Evolutionary conservation across 805 yeast species (phyloP).

Genomic region (Wickerhamomyces kurtzmanii): DNA sequence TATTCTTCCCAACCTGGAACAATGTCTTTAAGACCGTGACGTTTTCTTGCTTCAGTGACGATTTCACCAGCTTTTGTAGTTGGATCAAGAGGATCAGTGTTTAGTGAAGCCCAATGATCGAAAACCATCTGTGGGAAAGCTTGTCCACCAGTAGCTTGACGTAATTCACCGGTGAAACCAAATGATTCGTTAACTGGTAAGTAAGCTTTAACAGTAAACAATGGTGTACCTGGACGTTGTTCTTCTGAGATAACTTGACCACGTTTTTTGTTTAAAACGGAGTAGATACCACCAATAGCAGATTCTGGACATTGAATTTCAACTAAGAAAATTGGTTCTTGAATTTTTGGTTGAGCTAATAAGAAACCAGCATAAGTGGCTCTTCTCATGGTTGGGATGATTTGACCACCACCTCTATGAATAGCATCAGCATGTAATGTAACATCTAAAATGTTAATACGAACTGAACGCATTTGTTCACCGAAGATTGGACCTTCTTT

Average conservation of each 20-base stretch:
- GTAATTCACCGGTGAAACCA: constrained; percentile 99
- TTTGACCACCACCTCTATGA: constrained; percentile 99
- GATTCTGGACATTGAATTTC: constrained; percentile 99
- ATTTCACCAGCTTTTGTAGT: constrained; percentile 59
- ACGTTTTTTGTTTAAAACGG: constrained; percentile 98
- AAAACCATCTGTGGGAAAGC: constrained; percentile 99
- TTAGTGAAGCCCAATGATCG: constrained; percentile 94
- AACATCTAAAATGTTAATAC: constrained; percentile 98
- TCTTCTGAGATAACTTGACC: constrained; percentile 99
- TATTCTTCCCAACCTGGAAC: constrained; percentile 99
- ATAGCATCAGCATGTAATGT: constrained; percentile 99
- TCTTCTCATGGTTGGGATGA: constrained; percentile 99
- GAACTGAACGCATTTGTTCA: constrained; percentile 92
- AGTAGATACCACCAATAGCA: constrained; percentile 99
- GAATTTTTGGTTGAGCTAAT: constrained; percentile 97
- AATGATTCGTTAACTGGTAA: constrained; percentile 99
- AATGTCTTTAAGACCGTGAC: constrained; percentile 93
- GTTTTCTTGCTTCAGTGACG: constrained; percentile 70
- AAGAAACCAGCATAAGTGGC: constrained; percentile 97
- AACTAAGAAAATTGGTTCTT: constrained; percentile 98
- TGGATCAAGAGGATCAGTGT: constrained; percentile 90
- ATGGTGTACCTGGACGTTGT: constrained; percentile 99
- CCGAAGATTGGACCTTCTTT: constrained; percentile 99
- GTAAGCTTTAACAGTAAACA: constrained; percentile 99
- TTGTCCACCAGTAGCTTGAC: constrained; percentile 99